Conservation (phyloP, 768 basidiomycete species). For the Boletus pseudo-olivaceus region DNA sequence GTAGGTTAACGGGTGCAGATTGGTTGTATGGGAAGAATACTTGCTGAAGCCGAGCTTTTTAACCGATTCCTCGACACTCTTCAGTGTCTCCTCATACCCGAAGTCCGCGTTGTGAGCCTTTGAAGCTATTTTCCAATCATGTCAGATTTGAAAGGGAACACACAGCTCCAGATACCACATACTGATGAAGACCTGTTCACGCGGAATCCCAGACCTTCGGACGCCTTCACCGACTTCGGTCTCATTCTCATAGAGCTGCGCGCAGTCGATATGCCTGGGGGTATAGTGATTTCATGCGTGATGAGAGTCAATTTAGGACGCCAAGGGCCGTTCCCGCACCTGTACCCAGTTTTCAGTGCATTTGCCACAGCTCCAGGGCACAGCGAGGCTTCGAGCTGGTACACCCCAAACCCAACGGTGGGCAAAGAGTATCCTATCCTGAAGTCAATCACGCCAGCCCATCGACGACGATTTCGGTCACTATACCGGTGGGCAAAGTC, state of each 20-base stretch:
- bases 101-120: slow-evolving; percentile 7
- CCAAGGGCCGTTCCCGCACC: slow-evolving; percentile 10
- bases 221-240: slow-evolving; percentile 25
- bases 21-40: neutral
- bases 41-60: slow-evolving; percentile 18
- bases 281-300: neutral
- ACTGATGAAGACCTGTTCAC: slow-evolving; percentile 33
- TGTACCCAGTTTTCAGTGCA: slow-evolving; percentile 27
- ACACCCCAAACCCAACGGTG: slow-evolving; percentile 28
- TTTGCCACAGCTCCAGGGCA: slow-evolving; percentile 14
- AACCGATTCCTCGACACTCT: slow-evolving; percentile 22
- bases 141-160: neutral
- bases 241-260: slow-evolving; percentile 27
- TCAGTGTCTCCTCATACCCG: slow-evolving; percentile 17
- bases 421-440: slow-evolving; percentile 23
- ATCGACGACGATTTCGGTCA: neutral
- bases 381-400: slow-evolving; percentile 4
- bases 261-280: slow-evolving; percentile 26
- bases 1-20: neutral
- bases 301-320: neutral
- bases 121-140: slow-evolving; percentile 15
- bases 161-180: neutral
- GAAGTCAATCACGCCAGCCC: neutral
- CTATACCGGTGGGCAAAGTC: slow-evolving; percentile 11
- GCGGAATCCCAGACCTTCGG: slow-evolving; percentile 17